phyloP scores from a whole-genome alignment of 1,284 basidiomycete genomes.

The Marasmius oreades region DNA sequence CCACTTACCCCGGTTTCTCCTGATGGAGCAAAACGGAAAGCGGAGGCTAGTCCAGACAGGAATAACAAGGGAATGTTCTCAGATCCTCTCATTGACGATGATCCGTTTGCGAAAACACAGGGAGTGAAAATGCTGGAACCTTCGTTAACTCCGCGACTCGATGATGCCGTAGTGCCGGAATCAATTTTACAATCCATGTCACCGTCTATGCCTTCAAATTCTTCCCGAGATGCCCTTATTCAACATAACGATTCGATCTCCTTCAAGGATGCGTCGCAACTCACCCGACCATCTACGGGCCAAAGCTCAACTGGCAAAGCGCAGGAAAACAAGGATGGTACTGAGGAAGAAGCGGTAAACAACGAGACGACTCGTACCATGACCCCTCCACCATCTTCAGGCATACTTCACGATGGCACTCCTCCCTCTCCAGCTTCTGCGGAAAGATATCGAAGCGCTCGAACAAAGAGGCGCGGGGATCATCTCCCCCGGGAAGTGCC shows the following conservation, averaged over 20 bases:
- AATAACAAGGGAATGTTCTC: slow-evolving; percentile 16
- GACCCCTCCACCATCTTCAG: slow-evolving; percentile 1
- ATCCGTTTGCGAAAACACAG: slow-evolving; percentile 54
- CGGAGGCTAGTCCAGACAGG: slow-evolving; percentile 7
- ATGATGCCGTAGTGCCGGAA: not conserved
- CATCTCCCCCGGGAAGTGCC: slow-evolving; percentile 35
- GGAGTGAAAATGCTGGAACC: slow-evolving; percentile 43
- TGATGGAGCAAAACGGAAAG: not conserved
- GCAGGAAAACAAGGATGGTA: slow-evolving; percentile 12
- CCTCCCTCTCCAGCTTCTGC: slow-evolving; percentile 15
- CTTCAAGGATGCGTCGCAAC: not conserved
- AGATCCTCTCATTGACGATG: slow-evolving; percentile 40
- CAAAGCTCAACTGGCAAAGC: not conserved
- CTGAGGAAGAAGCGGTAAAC: not conserved
- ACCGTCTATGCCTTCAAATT: no score
- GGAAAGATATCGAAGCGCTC: slow-evolving; percentile 28
- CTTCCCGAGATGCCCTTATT: no score
- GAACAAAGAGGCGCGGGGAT: slow-evolving; percentile 36
- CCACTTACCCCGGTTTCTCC: slow-evolving; percentile 22
- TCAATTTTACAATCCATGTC: no score
- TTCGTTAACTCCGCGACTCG: slow-evolving; percentile 13
- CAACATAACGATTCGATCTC: not conserved
- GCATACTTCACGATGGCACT: not conserved
- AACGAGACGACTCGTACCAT: slow-evolving; percentile 1
- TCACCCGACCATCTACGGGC: not conserved